These are phyloP conservation scores for Diplocarpon rosae DNA, from an alignment of 2,329 filamentous ascomycete species.

Conservation along the genomic window DNA sequence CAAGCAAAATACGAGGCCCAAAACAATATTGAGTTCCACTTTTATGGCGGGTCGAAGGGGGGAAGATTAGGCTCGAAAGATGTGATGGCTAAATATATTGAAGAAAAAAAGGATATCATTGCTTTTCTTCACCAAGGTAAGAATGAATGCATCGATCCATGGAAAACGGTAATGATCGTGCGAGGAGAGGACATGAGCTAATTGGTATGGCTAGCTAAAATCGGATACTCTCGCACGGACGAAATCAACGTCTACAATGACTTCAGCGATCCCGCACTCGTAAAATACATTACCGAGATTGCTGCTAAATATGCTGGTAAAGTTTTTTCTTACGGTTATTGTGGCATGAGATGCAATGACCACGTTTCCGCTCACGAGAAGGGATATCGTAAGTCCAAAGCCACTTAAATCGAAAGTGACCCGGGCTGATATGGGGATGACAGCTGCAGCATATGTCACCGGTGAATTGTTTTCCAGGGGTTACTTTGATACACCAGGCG, in stretches of 20 bases:
- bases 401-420: background rate
- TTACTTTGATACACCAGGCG: background rate
- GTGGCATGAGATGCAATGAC: constrained; percentile 1
- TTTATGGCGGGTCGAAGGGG: constrained; percentile 82
- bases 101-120: constrained; percentile 61
- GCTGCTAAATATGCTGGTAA: background rate
- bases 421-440: background rate
- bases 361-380: constrained; percentile 2
- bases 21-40: constrained; percentile 92
- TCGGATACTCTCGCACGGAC: constrained; percentile 36
- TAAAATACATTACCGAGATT: background rate
- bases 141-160: background rate
- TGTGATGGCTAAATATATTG: constrained; percentile 71
- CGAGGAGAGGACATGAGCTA: background rate
- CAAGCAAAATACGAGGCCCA: constrained; percentile 57
- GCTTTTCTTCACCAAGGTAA: constrained; percentile 89
- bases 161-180: too few species aligned
- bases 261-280: background rate
- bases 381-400: constrained; percentile 1
- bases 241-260: constrained; percentile 4
- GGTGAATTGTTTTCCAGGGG: background rate
- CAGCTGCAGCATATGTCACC: constrained; percentile 2
- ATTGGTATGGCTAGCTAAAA: constrained; percentile 45
- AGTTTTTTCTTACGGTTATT: background rate
- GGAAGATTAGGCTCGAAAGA: constrained; percentile 78